Percentiles rank a stretch among this genome's conserved stretches.
Evolutionary conservation across 176 grass and related monocot genomes (phyloP).

Genomic region (Chloris gayana): DNA sequence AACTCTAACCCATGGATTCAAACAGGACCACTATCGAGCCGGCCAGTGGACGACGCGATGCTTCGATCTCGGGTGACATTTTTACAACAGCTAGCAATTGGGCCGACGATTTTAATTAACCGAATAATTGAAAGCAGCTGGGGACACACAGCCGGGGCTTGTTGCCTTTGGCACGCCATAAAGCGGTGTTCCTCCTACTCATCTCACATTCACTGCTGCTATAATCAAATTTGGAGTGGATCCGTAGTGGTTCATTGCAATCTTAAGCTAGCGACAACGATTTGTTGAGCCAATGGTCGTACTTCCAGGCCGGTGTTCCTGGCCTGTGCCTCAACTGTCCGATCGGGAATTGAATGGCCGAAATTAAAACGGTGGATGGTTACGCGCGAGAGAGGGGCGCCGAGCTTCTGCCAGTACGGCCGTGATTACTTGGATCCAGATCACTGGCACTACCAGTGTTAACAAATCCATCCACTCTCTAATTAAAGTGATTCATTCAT

Average conservation of each 20-base stretch:
- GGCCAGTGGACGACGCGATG: too few relatives aligned
- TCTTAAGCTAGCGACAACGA: constrained; percentile 14
- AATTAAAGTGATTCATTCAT: too few relatives aligned
- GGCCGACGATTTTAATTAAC: too few relatives aligned
- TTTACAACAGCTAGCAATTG: too few relatives aligned
- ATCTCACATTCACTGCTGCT: too few relatives aligned
- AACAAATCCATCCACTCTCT: too few relatives aligned
- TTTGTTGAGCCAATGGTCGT: constrained; percentile 17
- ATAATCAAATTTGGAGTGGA: neutral
- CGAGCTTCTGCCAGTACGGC: neutral
- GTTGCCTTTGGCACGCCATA: constrained; percentile 35
- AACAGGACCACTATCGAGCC: too few relatives aligned
- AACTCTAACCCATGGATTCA: too few relatives aligned
- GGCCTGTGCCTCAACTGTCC: constrained; percentile 16
- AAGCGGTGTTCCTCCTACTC: too few relatives aligned
- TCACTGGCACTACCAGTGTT: neutral
- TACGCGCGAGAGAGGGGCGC: neutral
- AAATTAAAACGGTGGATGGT: constrained; percentile 4
- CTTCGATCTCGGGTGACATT: too few relatives aligned
- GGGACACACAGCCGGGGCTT: neutral
- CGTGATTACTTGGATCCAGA: neutral
- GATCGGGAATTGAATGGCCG: constrained; percentile 24
- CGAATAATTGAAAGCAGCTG: too few relatives aligned
- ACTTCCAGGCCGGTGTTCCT: neutral
- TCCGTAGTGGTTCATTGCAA: neutral